phyloP scores from a whole-genome alignment of 306 rosid genomes.

The Cucurbita argyrosperma region DNA sequence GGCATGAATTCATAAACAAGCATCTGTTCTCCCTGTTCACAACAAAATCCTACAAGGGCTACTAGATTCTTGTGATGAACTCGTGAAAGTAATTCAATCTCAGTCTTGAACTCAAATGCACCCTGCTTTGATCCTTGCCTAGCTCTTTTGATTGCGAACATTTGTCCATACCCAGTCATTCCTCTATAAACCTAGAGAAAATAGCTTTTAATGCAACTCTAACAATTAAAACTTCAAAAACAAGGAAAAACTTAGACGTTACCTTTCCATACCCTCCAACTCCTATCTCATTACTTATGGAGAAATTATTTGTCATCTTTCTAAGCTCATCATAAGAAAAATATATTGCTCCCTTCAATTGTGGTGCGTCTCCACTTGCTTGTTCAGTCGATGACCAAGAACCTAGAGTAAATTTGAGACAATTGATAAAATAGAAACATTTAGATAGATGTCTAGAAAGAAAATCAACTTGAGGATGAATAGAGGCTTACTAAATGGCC shows the following conservation, averaged over 20 bases:
- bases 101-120: constrained; percentile 56
- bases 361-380: constrained; percentile 29
- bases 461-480: neutral
- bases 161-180: constrained; percentile 37
- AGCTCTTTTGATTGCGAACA: constrained; percentile 65
- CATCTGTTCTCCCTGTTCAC: constrained; percentile 73
- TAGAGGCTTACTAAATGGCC: constrained; percentile 20
- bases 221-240: neutral
- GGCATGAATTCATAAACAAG: constrained; percentile 61
- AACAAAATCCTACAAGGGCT: constrained; percentile 61
- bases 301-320: constrained; percentile 41
- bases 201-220: neutral
- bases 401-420: constrained; percentile 14
- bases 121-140: constrained; percentile 56
- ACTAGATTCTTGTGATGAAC: constrained; percentile 82
- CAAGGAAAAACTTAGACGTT: neutral
- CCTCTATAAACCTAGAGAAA: constrained; percentile 56
- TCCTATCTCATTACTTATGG: constrained; percentile 33
- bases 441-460: neutral
- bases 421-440: too few species aligned
- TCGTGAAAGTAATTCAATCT: constrained; percentile 82
- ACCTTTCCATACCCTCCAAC: constrained; percentile 85
- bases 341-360: constrained; percentile 48
- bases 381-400: constrained; percentile 24
- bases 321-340: constrained; percentile 60